Evolutionary conservation across 768 basidiomycete genomes (phyloP), one percentile per base, ranked within the genome.

Genomic region (Tylopilus plumbeoviolaceoides): DNA sequence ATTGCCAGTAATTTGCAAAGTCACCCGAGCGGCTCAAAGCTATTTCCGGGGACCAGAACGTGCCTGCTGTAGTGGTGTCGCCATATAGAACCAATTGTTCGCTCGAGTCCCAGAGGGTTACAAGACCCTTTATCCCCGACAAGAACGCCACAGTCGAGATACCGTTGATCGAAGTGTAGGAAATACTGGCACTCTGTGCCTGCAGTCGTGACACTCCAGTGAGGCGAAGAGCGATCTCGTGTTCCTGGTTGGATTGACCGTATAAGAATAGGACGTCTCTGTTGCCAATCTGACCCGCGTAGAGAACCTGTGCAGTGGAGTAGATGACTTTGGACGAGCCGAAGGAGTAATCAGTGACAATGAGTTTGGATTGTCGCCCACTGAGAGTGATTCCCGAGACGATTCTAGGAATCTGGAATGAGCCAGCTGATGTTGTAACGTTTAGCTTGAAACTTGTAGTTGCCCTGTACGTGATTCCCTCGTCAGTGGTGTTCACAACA

Each of bases 31-130:
- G 39, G 7, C 63, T 57, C 1, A 71, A 69, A 6, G 83, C 67
- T 40, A 91, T 73, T 17, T 80, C 76, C 2, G 91, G 91, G 5
- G 85, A 75, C 83, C 87, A 93, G 73, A 90, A 89, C 0, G 83
- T 85, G 28, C 76, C 79, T 3, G 85, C 84, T 0, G 85, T 86
- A 14, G 62, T 70, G 0, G 82, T 75, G 61, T 91, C 89, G 7
- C 81, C 79, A 60, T 75, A 90, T 12, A 91, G 69, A 25, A 93
- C 67, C 18, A 91, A 75, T 59, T 88, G 85, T 1, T 76, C 77
- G 41, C 78, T 72, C 0, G 85, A 83, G 56, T 90, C 87, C 73
- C 80, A 82, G 25, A 89, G 60, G 0, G 85, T 81, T 39, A 85
- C 71, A 5, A 87, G 69, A 5, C 83, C 84, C 31, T 73, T 60